These are phyloP conservation scores for Termitomyces sp. DNA, from an alignment of 768 basidiomycete species.

Conservation along the genomic window DNA sequence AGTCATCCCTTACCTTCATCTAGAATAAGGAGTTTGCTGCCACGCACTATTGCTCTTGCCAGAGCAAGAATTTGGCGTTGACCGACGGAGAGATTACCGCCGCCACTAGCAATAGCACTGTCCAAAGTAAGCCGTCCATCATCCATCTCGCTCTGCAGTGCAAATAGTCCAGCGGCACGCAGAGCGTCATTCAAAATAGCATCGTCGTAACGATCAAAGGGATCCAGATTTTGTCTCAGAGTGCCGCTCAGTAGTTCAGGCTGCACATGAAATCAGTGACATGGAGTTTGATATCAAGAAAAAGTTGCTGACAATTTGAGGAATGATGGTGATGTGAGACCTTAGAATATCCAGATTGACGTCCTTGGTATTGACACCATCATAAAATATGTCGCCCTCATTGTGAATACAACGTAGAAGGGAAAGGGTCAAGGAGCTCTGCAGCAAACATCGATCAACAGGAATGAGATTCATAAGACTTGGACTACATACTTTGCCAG, in stretches of 20 bases:
- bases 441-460: neutral
- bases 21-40: slow-evolving; percentile 56
- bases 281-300: neutral
- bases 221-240: slow-evolving; percentile 64
- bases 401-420: slow-evolving; percentile 55
- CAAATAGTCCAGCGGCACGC: slow-evolving; percentile 34
- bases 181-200: slow-evolving; percentile 32
- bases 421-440: slow-evolving; percentile 56
- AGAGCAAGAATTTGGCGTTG: slow-evolving; percentile 69
- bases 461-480: neutral
- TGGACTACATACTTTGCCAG: slow-evolving; percentile 31
- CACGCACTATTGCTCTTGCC: slow-evolving; percentile 55
- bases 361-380: slow-evolving; percentile 40
- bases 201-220: slow-evolving; percentile 57
- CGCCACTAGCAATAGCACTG: slow-evolving; percentile 44
- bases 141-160: slow-evolving; percentile 37
- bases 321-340: slow-evolving; percentile 56
- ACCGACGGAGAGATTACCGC: slow-evolving; percentile 71
- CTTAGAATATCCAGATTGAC: slow-evolving; percentile 55
- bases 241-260: slow-evolving; percentile 56
- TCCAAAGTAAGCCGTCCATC: slow-evolving; percentile 46
- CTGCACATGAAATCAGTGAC: slow-evolving; percentile 15
- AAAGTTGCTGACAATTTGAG: slow-evolving; percentile 33
- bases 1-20: slow-evolving; percentile 44
- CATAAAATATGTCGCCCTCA: slow-evolving; percentile 51